Evolutionary conservation across 495 filamentous ascomycete genomes (phyloP).

Genomic region (Aspergillus baeticus): DNA sequence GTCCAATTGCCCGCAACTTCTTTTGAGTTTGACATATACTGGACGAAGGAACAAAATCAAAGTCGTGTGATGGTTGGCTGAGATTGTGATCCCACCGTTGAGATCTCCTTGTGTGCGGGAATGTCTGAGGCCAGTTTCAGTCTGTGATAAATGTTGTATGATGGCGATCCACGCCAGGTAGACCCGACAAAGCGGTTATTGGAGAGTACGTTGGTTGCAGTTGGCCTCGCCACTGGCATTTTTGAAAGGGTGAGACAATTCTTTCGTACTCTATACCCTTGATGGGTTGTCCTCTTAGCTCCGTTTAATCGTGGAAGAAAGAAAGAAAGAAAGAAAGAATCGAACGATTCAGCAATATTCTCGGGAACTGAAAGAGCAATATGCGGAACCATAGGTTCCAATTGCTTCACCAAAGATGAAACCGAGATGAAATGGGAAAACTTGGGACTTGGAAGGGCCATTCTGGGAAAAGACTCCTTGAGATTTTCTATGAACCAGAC

Average conservation of each 20-base stretch:
- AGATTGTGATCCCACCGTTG: background rate
- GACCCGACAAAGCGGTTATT: slow-evolving; percentile 23
- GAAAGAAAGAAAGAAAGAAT: no score
- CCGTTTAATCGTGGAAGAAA: no score
- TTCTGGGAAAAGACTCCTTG: background rate
- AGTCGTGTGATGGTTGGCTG: background rate
- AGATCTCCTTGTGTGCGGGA: background rate
- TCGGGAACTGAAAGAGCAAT: no score
- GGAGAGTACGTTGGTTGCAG: background rate
- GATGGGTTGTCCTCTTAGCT: no score
- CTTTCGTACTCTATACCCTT: no score
- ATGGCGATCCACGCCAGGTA: slow-evolving; percentile 15
- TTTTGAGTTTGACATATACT: background rate
- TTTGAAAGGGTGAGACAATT: background rate
- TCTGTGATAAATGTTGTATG: background rate
- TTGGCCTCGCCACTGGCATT: background rate
- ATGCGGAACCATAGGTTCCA: no score
- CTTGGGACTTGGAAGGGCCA: no score
- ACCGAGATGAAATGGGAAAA: background rate
- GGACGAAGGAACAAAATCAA: background rate
- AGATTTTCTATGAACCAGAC: background rate
- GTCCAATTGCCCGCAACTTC: background rate
- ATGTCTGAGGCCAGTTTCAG: background rate
- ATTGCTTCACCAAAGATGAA: no score
- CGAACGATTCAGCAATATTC: no score